phyloP scores from a whole-genome alignment of 2,329 filamentous ascomycete genomes.

The Sporothrix variecibatus region DNA sequence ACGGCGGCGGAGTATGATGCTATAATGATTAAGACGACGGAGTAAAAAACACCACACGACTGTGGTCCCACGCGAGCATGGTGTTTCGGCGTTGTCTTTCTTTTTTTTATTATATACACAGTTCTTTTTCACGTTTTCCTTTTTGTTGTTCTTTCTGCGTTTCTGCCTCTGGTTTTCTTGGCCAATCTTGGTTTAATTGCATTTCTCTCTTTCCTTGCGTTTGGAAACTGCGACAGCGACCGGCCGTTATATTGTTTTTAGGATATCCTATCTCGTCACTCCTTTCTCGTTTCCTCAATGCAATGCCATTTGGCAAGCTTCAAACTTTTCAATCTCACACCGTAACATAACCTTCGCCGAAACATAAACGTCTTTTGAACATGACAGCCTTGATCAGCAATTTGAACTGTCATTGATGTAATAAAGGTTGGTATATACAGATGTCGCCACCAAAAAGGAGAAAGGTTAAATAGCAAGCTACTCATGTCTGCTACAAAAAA shows the following conservation, averaged over 20 bases:
- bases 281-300: not conserved
- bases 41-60: not conserved
- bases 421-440: slow-evolving; percentile 23
- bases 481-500: not conserved
- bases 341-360: not conserved
- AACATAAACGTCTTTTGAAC: not conserved
- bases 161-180: slow-evolving; percentile 7
- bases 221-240: slow-evolving; percentile 22
- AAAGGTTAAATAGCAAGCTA: not conserved
- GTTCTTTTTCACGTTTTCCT: not conserved
- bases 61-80: slow-evolving; percentile 13
- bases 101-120: not conserved
- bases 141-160: not conserved
- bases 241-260: slow-evolving; percentile 27
- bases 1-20: slow-evolving; percentile 61
- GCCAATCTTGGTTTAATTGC: not conserved
- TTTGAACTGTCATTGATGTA: not conserved
- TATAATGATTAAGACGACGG: slow-evolving; percentile 43
- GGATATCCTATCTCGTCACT: slow-evolving; percentile 30
- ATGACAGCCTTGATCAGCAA: not conserved
- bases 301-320: not conserved
- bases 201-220: not conserved
- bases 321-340: not conserved
- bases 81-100: slow-evolving; percentile 18
- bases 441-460: not conserved